A percentile compares a stretch with the other conserved stretches of the same genome.
Evolutionary conservation across 2,329 filamentous ascomycete genomes (phyloP).

Genomic region (Arthrobotrys entomopaga): DNA sequence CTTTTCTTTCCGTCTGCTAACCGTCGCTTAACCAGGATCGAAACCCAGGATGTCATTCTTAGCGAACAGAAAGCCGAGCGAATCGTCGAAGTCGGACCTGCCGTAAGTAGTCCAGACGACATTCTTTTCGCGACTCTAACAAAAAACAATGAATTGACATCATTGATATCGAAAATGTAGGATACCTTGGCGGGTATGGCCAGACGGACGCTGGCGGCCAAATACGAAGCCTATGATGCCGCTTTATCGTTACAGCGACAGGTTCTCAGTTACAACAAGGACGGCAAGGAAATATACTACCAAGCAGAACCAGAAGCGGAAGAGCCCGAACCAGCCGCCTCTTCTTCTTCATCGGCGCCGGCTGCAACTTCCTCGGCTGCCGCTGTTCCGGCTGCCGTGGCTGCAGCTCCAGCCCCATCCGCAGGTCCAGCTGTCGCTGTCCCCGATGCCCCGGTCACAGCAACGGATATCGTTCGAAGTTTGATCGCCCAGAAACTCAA

Average conservation of each 20-base stretch:
- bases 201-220: slow-evolving; percentile 90
- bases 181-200: slow-evolving; percentile 98
- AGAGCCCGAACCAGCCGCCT: slow-evolving; percentile 74
- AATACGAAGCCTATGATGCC: slow-evolving; percentile 98
- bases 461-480: slow-evolving; percentile 86
- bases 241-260: slow-evolving; percentile 95
- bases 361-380: slow-evolving; percentile 61
- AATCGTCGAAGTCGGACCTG: slow-evolving; percentile 96
- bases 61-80: slow-evolving; percentile 95
- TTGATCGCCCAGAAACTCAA: slow-evolving; percentile 97
- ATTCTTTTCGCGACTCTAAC: background rate
- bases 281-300: slow-evolving; percentile 99
- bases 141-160: background rate
- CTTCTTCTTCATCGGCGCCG: slow-evolving; percentile 63
- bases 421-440: slow-evolving; percentile 88
- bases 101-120: slow-evolving; percentile 61
- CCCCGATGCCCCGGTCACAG: slow-evolving; percentile 84
- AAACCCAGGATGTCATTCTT: slow-evolving; percentile 99
- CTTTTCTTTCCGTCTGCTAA: slow-evolving; percentile 4
- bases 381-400: slow-evolving; percentile 64
- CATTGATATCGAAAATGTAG: slow-evolving; percentile 13
- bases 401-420: slow-evolving; percentile 70
- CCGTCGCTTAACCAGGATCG: slow-evolving; percentile 68
- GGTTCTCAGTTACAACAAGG: slow-evolving; percentile 99
- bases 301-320: slow-evolving; percentile 95